Base-by-base conservation (phyloP, 768 basidiomycete genomes). In the Leccinum olivaceopallidum region DNA sequence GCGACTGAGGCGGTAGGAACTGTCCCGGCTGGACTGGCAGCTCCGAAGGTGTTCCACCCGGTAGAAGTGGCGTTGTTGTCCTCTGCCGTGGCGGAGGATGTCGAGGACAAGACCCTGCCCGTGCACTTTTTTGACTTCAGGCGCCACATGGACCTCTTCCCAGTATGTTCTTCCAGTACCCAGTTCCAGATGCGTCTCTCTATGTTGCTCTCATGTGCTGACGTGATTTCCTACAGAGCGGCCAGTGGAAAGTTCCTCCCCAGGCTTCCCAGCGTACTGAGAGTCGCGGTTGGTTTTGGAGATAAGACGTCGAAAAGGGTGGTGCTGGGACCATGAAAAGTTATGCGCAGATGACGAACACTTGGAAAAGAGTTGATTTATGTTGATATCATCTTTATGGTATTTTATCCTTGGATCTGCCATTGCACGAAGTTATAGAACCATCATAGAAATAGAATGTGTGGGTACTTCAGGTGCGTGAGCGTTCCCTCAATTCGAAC, bases 61-160 rank as follows among this genome's bases (percentile, higher is more conserved):
- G 56, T 56, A 2, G 71, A 71, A 9, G 56, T 72, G 10, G 37
- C 65, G 22, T 39, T 71, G 50, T 30, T 67, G 44, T 69, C 71
- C 3, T 30, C 60, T 6, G 70, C 67, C 5, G 69, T 71, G 39
- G 70, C 69, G 13, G 62, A 67, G 26, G 49, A 65, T 20, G 44
- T 22, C 44, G 34, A 55, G 13, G 60, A 73, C 53, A 22, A 57
- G 22, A 57, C 53, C 36, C 56, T 57, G 32, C 70, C 70, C 3
- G 60, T 63, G 3, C 58, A 67, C 55, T 60, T 70, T 49, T 63
- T 62, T 20, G 71, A 71, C 47, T 71, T 67, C 65, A 60, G 62
- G 60, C 59, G 54, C 34, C 69, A 71, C 30, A 32, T 36, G 13
- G 49, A 51, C 18, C 44, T 71, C 32, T 71, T 71, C 57, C 54